Conservation (phyloP, 164 flowering plant genomes). For the Vitis rotundifolia region DNA sequence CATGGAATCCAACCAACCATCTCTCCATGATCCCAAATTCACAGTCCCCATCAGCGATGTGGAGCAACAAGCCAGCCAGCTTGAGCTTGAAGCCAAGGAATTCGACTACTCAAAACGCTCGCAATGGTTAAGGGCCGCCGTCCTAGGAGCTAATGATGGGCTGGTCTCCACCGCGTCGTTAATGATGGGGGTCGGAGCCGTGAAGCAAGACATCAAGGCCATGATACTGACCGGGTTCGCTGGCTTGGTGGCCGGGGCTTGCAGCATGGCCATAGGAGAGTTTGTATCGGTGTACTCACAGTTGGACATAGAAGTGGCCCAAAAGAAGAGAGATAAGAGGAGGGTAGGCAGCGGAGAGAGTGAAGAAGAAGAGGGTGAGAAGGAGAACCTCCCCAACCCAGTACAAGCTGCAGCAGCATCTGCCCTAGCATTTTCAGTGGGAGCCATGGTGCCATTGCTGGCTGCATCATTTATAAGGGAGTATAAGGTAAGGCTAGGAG, state of each 20-base stretch:
- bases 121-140: neutral
- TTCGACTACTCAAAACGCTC: neutral
- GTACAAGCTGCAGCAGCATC: slow-evolving; percentile 5
- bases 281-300: neutral
- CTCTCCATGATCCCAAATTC: too few relatives aligned
- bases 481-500: slow-evolving; percentile 1
- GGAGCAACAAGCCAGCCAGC: neutral
- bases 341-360: neutral
- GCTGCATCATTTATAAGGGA: slow-evolving; percentile 1
- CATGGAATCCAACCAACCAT: too few relatives aligned
- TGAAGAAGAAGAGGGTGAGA: neutral
- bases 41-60: too few relatives aligned
- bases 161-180: slow-evolving; percentile 1
- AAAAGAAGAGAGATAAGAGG: neutral
- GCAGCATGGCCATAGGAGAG: slow-evolving; percentile 8
- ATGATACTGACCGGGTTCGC: neutral
- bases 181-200: slow-evolving; percentile 6
- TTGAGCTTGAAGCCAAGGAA: neutral
- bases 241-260: neutral
- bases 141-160: slow-evolving; percentile 3
- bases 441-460: slow-evolving; percentile 2
- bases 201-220: neutral
- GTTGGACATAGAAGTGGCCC: slow-evolving; percentile 1
- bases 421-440: slow-evolving; percentile 2
- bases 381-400: neutral